Base-by-base conservation (phyloP, 495 filamentous ascomycete genomes). In the Neurospora terricola region DNA sequence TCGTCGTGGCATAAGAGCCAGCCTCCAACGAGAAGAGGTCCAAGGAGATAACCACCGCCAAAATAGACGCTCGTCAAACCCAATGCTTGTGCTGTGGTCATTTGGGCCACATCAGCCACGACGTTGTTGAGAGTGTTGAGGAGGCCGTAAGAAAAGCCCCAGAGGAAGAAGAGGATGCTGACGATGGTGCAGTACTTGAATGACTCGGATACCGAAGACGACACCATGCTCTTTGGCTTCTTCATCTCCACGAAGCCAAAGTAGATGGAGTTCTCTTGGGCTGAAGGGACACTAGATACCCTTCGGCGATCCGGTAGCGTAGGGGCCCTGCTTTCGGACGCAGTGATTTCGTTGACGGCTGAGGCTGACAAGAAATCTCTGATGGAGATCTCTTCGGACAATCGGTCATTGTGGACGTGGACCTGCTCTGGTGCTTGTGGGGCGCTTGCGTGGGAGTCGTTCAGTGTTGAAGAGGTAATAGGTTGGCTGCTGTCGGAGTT, bases 201-300 rank as follows among this genome's bases (percentile, higher is more conserved):
- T 1, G 83, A 83, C 59, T 88, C 85, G 59, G 74, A 73, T 2
- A 81, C 79, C 5, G 80, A 81, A 10, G 83, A 83, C 70, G 87
- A 87, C 38, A 93, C 84, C 89, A 97, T 93, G 79, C 90, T 93
- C 78, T 93, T 93, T 11, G 90, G 90, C 37, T 86, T 85, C 72
- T 87, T 88, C 86, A 96, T 90, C 74, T 94, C 93, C 73, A 96
- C 92, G 76, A 97, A 97, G 45, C 93, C 93, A 78, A 95, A 94
- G 75, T 87, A 87, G 34, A 87, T 80, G 1, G 81, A 43, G 38
- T 72, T 72, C 16, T 74, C 73, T 11, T 72, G 68, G 71, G 59
- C 12, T 40, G 37, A 14, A 21, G 42, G 27, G 42, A 10, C n/a
- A n/a, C n/a, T n/a, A n/a, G n/a, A n/a, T n/a, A n/a, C 7, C 2